Conservation (phyloP, 1,284 basidiomycete species). For the Rhodotorula mucilaginosa region DNA sequence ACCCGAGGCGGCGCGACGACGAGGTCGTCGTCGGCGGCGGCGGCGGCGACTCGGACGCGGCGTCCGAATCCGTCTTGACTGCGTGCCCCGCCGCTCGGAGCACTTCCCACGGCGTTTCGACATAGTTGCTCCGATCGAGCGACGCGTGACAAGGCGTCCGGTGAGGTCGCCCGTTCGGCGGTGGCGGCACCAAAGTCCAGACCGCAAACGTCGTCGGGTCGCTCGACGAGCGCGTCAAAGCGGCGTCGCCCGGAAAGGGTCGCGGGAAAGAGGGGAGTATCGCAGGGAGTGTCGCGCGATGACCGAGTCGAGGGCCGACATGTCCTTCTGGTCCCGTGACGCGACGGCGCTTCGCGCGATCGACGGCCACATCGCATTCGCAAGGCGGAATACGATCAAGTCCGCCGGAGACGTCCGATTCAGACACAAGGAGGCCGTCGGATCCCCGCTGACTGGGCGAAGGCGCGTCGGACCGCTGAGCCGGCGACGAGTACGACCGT, state of each 20-base stretch:
- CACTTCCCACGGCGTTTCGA: slow-evolving; percentile 11
- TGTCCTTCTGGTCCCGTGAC: too few relatives aligned
- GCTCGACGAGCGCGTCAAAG: background rate
- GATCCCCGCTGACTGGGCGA: background rate
- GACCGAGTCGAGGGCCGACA: too few relatives aligned
- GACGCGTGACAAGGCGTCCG: background rate
- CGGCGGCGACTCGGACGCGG: background rate
- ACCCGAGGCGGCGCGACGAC: slow-evolving; percentile 9
- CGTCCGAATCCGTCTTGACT: background rate
- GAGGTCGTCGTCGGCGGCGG: background rate
- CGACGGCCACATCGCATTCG: too few relatives aligned
- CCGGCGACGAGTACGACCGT: slow-evolving; percentile 5
- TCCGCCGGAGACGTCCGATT: too few relatives aligned
- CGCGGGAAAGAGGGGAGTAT: background rate
- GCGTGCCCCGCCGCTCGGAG: slow-evolving; percentile 22
- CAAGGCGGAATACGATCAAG: too few relatives aligned
- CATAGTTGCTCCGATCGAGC: slow-evolving; percentile 16
- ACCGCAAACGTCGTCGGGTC: background rate
- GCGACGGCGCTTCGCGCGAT: too few relatives aligned
- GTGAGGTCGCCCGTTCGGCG: background rate
- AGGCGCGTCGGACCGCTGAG: background rate
- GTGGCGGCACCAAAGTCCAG: slow-evolving; percentile 28
- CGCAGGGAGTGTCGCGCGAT: too few relatives aligned
- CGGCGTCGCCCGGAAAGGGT: background rate
- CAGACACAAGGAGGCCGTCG: background rate